These are phyloP conservation scores for Theileria luwenshuni DNA, from an alignment of 169 alveolate genomes.

Conservation along the genomic window DNA sequence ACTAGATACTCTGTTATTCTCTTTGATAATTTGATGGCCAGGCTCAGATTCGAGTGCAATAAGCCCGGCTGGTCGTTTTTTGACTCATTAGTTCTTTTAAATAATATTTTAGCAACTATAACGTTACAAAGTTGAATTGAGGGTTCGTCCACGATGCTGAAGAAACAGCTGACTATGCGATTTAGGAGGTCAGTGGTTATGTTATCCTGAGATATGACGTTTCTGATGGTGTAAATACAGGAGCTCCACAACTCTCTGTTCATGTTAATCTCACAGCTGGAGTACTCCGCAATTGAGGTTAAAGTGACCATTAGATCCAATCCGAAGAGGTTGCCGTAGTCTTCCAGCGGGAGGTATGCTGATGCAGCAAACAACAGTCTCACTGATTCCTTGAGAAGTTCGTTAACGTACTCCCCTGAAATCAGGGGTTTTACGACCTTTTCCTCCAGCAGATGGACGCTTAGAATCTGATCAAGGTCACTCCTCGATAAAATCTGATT, in stretches of 20 bases:
- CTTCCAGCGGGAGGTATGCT: slow-evolving; percentile 22
- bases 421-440: slow-evolving; percentile 21
- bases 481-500: slow-evolving; percentile 25
- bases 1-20: slow-evolving; percentile 13
- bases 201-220: slow-evolving; percentile 12
- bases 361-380: slow-evolving; percentile 30
- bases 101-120: slow-evolving; percentile 23
- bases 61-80: slow-evolving; percentile 1
- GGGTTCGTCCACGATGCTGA: slow-evolving; percentile 21
- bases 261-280: slow-evolving; percentile 4
- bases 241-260: slow-evolving; percentile 44
- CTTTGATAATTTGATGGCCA: slow-evolving; percentile 2
- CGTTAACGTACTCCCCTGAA: slow-evolving; percentile 36
- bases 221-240: slow-evolving; percentile 33
- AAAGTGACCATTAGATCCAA: slow-evolving; percentile 18
- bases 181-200: slow-evolving; percentile 17
- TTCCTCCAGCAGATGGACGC: slow-evolving; percentile 18
- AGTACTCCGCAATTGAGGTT: slow-evolving; percentile 25
- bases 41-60: background rate
- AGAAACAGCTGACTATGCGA: slow-evolving; percentile 4
- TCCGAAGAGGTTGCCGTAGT: slow-evolving; percentile 15
- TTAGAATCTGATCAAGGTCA: slow-evolving; percentile 23
- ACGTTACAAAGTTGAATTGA: slow-evolving; percentile 47
- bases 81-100: slow-evolving; percentile 10
- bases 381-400: slow-evolving; percentile 26